A percentile compares a stretch with the other conserved stretches of the same genome.
These are phyloP conservation scores for Blastobotrys chiropterorum DNA, from an alignment of 805 yeast genomes.

Conservation along the genomic window DNA sequence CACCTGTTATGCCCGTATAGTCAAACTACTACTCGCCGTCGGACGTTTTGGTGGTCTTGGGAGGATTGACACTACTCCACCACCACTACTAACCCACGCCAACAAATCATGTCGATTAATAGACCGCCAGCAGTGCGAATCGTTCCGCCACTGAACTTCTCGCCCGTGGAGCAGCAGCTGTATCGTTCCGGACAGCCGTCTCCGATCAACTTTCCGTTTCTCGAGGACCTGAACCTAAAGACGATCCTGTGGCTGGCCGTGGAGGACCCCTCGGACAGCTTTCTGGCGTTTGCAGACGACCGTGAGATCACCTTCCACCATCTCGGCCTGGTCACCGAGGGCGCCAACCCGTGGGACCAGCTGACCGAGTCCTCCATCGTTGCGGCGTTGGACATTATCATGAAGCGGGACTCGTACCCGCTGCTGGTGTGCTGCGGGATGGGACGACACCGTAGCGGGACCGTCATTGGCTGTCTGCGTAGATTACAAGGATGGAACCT, in stretches of 20 bases:
- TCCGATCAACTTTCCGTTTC: slow-evolving; percentile 82
- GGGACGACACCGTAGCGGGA: slow-evolving; percentile 98
- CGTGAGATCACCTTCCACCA: slow-evolving; percentile 72
- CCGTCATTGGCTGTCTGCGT: slow-evolving; percentile 89
- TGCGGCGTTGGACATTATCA: slow-evolving; percentile 70
- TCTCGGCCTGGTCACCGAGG: slow-evolving; percentile 74
- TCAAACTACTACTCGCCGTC: too few relatives aligned
- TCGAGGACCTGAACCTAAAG: slow-evolving; percentile 63
- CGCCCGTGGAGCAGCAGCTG: slow-evolving; percentile 84
- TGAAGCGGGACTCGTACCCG: slow-evolving; percentile 71
- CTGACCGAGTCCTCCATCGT: slow-evolving; percentile 75
- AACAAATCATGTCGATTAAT: slow-evolving; percentile 4
- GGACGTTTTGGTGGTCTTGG: too few relatives aligned
- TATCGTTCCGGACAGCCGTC: slow-evolving; percentile 94
- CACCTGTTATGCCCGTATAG: too few relatives aligned
- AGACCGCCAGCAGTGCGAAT: slow-evolving; percentile 20
- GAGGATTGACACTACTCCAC: too few relatives aligned
- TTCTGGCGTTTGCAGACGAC: slow-evolving; percentile 72
- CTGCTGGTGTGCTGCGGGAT: slow-evolving; percentile 91
- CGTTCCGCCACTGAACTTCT: slow-evolving; percentile 91
- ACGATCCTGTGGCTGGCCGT: slow-evolving; percentile 91
- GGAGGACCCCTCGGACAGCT: slow-evolving; percentile 89
- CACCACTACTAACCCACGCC: too few relatives aligned
- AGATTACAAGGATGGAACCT: slow-evolving; percentile 96
- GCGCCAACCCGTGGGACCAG: slow-evolving; percentile 95